A percentile compares a stretch with the other conserved stretches of the same genome.
Evolutionary conservation across 768 basidiomycete species (phyloP).

Genomic region (Serendipita indica): DNA sequence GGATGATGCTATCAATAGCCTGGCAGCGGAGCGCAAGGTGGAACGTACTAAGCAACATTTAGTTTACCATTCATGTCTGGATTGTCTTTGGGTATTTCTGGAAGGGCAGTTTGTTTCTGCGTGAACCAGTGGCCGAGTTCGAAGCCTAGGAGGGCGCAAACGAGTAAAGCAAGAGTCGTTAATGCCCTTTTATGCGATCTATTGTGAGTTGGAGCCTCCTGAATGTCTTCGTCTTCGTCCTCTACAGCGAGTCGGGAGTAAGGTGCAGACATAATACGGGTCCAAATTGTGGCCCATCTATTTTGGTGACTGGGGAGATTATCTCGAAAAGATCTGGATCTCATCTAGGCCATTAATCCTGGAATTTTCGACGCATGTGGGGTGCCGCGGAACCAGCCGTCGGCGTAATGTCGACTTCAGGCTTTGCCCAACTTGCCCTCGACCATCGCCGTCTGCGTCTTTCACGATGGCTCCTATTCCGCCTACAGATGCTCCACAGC

Average conservation of each 20-base stretch:
- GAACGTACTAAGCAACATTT: conserved; percentile 14
- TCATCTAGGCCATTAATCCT: too few relatives aligned
- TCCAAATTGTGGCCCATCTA: too few relatives aligned
- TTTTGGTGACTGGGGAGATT: too few relatives aligned
- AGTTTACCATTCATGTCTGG: conserved; percentile 12
- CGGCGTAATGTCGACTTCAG: neutral
- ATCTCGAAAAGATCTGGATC: too few relatives aligned
- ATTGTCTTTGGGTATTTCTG: neutral
- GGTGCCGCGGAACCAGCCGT: too few relatives aligned
- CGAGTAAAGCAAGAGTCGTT: neutral
- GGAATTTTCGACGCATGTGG: too few relatives aligned
- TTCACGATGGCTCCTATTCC: neutral
- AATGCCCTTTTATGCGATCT: too few relatives aligned
- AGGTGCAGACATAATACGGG: neutral
- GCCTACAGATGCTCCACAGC: neutral
- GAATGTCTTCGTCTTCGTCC: neutral
- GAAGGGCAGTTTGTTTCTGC: neutral
- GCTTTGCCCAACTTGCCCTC: neutral
- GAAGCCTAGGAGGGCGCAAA: neutral
- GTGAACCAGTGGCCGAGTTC: neutral
- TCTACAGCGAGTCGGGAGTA: conserved; percentile 3
- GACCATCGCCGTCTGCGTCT: neutral
- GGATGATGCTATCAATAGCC: neutral
- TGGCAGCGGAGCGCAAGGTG: neutral
- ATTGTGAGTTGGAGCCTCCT: neutral